These are phyloP conservation scores for Pythium dissotocum DNA, from an alignment of 352 stramenopile species.

Conservation along the genomic window DNA sequence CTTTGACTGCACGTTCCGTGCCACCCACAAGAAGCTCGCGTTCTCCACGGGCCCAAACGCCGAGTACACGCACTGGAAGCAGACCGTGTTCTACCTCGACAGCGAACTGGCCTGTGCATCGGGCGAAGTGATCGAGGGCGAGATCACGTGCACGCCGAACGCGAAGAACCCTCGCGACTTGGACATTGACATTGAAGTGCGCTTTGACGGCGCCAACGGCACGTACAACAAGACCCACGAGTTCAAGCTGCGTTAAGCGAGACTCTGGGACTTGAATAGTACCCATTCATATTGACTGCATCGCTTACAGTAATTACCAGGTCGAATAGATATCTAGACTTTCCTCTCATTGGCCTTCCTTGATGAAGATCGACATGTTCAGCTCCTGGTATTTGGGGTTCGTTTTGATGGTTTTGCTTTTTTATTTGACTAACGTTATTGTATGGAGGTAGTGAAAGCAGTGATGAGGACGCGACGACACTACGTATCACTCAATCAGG, in stretches of 20 bases:
- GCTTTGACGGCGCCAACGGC: constrained; percentile 69
- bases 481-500: constrained; percentile 2
- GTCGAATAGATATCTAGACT: constrained; percentile 7
- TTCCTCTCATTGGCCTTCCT: no score
- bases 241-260: constrained; percentile 80
- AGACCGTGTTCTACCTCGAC: constrained; percentile 97
- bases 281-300: constrained; percentile 6
- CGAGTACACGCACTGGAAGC: constrained; percentile 99
- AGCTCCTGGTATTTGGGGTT: background rate
- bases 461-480: constrained; percentile 1
- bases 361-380: no score
- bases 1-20: constrained; percentile 98
- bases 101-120: constrained; percentile 80
- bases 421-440: constrained; percentile 7
- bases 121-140: constrained; percentile 90
- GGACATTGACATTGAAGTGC: constrained; percentile 90
- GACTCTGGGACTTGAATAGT: background rate
- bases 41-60: constrained; percentile 95
- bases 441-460: background rate
- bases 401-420: constrained; percentile 12
- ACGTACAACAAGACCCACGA: constrained; percentile 68
- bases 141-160: constrained; percentile 89
- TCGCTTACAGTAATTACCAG: constrained; percentile 4
- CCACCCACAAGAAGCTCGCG: constrained; percentile 93
- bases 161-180: constrained; percentile 92